phyloP scores from a whole-genome alignment of 2,329 filamentous ascomycete species.

The Bipolaris zeicola region DNA sequence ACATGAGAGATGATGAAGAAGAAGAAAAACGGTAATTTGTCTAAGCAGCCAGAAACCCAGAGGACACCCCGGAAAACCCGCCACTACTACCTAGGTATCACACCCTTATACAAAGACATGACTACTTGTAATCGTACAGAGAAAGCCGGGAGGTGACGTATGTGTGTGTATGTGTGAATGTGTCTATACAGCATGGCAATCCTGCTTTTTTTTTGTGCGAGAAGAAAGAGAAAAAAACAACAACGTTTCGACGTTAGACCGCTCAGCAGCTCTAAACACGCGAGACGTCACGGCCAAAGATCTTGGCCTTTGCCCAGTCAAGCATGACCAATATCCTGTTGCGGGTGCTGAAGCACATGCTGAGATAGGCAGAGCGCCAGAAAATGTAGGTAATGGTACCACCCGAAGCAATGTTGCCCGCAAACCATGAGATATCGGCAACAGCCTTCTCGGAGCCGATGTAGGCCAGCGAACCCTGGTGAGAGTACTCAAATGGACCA shows the following conservation, averaged over 20 bases:
- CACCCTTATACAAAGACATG: constrained; percentile 15
- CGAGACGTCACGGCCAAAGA: constrained; percentile 94
- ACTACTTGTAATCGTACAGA: constrained; percentile 12
- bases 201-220: constrained; percentile 1
- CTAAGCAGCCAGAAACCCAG: constrained; percentile 7
- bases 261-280: constrained; percentile 58
- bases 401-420: constrained; percentile 92
- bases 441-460: constrained; percentile 98
- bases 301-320: constrained; percentile 96
- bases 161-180: background rate
- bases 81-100: constrained; percentile 5
- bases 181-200: constrained; percentile 1
- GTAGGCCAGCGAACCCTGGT: constrained; percentile 95
- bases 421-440: constrained; percentile 95
- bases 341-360: constrained; percentile 99
- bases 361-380: constrained; percentile 97
- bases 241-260: background rate
- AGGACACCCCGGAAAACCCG: background rate
- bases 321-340: constrained; percentile 91
- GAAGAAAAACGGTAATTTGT: background rate
- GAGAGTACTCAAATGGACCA: constrained; percentile 97
- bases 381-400: constrained; percentile 96
- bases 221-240: background rate
- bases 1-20: background rate
- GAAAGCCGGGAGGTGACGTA: background rate